phyloP scores from a whole-genome alignment of 75 land plant genomes.

The Azolla pinnata region DNA sequence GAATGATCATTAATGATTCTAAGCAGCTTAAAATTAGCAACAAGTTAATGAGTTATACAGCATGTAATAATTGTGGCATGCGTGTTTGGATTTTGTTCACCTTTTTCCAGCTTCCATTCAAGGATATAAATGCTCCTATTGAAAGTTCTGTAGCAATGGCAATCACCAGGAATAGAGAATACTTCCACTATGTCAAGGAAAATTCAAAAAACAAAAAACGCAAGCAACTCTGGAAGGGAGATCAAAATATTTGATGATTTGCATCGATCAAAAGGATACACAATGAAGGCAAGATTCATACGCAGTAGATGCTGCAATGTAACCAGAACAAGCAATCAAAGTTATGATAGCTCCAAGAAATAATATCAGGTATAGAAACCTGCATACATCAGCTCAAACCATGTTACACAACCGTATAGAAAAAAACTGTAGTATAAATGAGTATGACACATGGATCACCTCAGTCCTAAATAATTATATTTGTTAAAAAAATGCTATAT shows the following conservation, averaged over 20 bases:
- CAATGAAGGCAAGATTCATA: slow-evolving; percentile 78
- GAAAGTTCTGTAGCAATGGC: slow-evolving; percentile 59
- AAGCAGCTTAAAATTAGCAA: background rate
- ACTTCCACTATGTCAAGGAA: slow-evolving; percentile 35
- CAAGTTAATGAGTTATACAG: background rate
- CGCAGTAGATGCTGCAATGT: slow-evolving; percentile 54
- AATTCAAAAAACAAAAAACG: background rate
- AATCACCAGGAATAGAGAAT: slow-evolving; percentile 51
- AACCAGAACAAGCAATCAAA: slow-evolving; percentile 67
- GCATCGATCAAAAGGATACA: slow-evolving; percentile 52
- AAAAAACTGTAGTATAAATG: no score
- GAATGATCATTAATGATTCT: background rate
- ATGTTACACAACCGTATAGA: no score
- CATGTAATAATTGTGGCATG: no score
- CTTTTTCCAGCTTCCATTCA: slow-evolving; percentile 70
- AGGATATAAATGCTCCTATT: slow-evolving; percentile 70
- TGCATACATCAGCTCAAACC: no score
- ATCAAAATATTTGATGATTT: background rate
- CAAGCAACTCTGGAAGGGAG: no score
- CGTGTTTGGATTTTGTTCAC: no score
- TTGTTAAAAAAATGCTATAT: no score
- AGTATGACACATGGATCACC: no score
- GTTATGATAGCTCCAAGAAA: slow-evolving; percentile 58
- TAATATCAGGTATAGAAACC: slow-evolving; percentile 87
- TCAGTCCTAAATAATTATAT: no score